Evolutionary conservation across 2,329 filamentous ascomycete species (phyloP).

Genomic region (Exophiala viscosa): DNA sequence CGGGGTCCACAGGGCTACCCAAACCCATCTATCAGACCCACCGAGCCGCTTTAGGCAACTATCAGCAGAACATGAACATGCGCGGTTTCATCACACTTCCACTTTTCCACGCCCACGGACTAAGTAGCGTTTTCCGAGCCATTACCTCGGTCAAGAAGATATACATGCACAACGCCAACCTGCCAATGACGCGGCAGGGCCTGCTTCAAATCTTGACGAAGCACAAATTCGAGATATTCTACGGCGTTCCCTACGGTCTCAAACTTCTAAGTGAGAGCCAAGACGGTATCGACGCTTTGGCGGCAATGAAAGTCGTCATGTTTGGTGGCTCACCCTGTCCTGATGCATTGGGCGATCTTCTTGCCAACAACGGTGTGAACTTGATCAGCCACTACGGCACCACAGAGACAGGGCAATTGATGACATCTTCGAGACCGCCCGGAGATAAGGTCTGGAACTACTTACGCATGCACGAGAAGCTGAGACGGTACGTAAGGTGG

Average conservation of each 20-base stretch:
- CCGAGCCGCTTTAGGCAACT: slow-evolving; percentile 19
- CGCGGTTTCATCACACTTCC: slow-evolving; percentile 45
- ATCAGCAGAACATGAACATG: slow-evolving; percentile 16
- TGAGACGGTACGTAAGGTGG: slow-evolving; percentile 43
- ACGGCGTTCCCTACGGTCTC: slow-evolving; percentile 51
- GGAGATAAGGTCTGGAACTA: slow-evolving; percentile 61
- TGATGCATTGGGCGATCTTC: slow-evolving; percentile 54
- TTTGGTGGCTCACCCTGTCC: slow-evolving; percentile 59
- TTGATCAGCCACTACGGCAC: slow-evolving; percentile 54
- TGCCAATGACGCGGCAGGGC: slow-evolving; percentile 53
- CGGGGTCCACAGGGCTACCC: slow-evolving; percentile 47
- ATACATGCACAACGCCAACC: slow-evolving; percentile 52
- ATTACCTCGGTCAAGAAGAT: slow-evolving; percentile 51
- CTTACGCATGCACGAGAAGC: slow-evolving; percentile 42
- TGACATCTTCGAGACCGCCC: slow-evolving; percentile 55
- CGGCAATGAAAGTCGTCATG: slow-evolving; percentile 50
- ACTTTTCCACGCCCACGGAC: slow-evolving; percentile 59
- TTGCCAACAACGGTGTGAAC: slow-evolving; percentile 53
- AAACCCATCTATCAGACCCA: slow-evolving; percentile 47
- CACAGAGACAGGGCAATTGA: slow-evolving; percentile 60
- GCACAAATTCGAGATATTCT: slow-evolving; percentile 51
- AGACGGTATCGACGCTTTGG: slow-evolving; percentile 50
- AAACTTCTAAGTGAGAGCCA: slow-evolving; percentile 60
- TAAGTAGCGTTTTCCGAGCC: slow-evolving; percentile 53
- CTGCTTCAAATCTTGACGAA: slow-evolving; percentile 45